Percentiles rank a stretch among this genome's conserved stretches.
Evolutionary conservation across 2,329 filamentous ascomycete genomes (phyloP).

Genomic region (Colletotrichum tanaceti): DNA sequence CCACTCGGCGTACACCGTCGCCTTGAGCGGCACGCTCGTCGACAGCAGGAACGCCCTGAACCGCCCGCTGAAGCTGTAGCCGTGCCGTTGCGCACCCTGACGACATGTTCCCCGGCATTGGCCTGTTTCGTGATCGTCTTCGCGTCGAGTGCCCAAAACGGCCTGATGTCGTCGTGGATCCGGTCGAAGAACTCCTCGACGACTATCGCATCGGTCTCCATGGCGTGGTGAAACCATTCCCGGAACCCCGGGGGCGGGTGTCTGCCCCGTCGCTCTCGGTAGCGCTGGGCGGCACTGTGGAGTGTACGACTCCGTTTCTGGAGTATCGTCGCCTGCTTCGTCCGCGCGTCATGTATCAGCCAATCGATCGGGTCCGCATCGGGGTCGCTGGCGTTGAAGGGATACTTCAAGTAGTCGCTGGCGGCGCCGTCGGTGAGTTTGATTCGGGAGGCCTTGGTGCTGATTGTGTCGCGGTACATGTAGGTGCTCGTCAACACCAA

Average conservation of each 20-base stretch:
- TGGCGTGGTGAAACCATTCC: constrained; percentile 67
- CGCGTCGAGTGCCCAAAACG: constrained; percentile 68
- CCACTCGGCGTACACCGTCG: constrained; percentile 80
- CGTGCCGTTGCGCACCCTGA: constrained; percentile 63
- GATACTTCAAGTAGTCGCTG: constrained; percentile 41
- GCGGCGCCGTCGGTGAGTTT: constrained; percentile 37
- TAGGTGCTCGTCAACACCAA: constrained; percentile 38
- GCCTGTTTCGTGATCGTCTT: constrained; percentile 54
- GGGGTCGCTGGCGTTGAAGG: constrained; percentile 41
- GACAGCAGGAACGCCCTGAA: constrained; percentile 73
- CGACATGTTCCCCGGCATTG: constrained; percentile 57
- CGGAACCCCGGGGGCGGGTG: constrained; percentile 74
- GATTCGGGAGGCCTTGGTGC: constrained; percentile 26
- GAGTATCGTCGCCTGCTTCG: constrained; percentile 56
- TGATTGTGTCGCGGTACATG: constrained; percentile 40
- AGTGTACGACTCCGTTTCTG: constrained; percentile 61
- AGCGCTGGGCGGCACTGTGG: constrained; percentile 63
- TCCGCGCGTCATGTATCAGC: constrained; percentile 60
- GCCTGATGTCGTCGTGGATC: constrained; percentile 71
- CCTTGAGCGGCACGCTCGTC: constrained; percentile 75
- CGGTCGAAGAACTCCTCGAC: constrained; percentile 74
- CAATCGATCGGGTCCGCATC: constrained; percentile 62
- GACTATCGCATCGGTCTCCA: constrained; percentile 63
- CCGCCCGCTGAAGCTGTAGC: constrained; percentile 70
- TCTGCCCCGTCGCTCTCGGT: constrained; percentile 66